phyloP scores from a whole-genome alignment of 768 basidiomycete genomes.

The Pleurotus citrinopileatus region DNA sequence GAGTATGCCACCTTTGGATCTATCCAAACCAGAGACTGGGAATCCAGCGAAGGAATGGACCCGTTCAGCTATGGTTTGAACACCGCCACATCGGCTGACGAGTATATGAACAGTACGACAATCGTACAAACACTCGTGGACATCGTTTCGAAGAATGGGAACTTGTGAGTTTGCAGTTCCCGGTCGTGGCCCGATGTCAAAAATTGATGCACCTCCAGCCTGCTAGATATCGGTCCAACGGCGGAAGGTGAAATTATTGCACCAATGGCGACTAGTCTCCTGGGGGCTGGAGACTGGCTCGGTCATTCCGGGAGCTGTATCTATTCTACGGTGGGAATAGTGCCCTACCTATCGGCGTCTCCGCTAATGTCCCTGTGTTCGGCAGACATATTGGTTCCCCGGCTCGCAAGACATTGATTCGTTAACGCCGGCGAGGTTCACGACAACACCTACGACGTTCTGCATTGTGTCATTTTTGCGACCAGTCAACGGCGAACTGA shows the following conservation, averaged over 20 bases:
- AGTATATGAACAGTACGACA: constrained; percentile 48
- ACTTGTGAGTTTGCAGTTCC: constrained; percentile 39
- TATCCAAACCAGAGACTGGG: constrained; percentile 49
- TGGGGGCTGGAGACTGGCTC: constrained; percentile 52
- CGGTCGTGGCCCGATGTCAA: not conserved
- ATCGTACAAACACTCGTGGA: constrained; percentile 53
- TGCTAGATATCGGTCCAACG: constrained; percentile 52
- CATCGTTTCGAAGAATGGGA: constrained; percentile 61
- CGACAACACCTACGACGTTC: constrained; percentile 47
- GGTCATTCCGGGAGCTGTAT: constrained; percentile 47
- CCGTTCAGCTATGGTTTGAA: constrained; percentile 50
- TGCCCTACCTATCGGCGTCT: not conserved
- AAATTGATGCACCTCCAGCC: constrained; percentile 21
- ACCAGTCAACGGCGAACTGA: constrained; percentile 30
- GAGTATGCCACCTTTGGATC: constrained; percentile 49
- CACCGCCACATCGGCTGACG: constrained; percentile 32
- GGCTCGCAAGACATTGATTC: constrained; percentile 34
- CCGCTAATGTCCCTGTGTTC: not conserved
- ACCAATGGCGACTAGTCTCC: constrained; percentile 43
- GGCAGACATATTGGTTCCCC: constrained; percentile 47
- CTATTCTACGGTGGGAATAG: constrained; percentile 38
- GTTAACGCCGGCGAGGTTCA: constrained; percentile 36
- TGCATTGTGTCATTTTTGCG: constrained; percentile 43
- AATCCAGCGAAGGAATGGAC: constrained; percentile 58
- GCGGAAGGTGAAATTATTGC: constrained; percentile 52